Percentiles rank a stretch among this genome's conserved stretches.
These are phyloP conservation scores for Leucosporidium scottii DNA, from an alignment of 768 basidiomycete species.

Conservation along the genomic window DNA sequence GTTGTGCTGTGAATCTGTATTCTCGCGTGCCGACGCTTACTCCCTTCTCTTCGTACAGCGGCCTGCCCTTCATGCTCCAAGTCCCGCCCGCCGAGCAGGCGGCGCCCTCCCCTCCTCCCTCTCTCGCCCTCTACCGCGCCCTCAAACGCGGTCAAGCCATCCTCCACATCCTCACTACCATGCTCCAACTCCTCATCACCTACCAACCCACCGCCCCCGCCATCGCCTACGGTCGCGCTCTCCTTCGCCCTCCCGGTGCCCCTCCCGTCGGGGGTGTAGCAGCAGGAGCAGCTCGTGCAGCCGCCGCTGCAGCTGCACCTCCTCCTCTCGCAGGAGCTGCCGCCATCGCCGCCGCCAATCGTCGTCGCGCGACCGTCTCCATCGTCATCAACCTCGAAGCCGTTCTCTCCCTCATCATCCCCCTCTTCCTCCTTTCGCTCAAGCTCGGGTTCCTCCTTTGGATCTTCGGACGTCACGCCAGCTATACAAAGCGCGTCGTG, in stretches of 20 bases:
- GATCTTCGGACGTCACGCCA: constrained; percentile 36
- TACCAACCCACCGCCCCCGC: constrained; percentile 12
- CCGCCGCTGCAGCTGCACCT: not conserved
- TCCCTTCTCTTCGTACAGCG: not conserved
- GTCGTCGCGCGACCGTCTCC: constrained; percentile 13
- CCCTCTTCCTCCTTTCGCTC: constrained; percentile 32
- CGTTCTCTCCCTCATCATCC: constrained; percentile 27
- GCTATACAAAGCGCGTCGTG: constrained; percentile 15
- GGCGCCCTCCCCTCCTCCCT: not conserved
- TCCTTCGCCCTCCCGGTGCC: not conserved
- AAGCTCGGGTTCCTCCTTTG: constrained; percentile 36
- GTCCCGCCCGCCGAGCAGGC: not conserved
- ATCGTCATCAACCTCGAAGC: constrained; percentile 37
- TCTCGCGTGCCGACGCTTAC: not conserved
- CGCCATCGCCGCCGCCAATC: not conserved
- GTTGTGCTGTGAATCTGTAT: not conserved
- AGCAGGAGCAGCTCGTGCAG: not conserved
- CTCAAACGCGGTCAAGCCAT: constrained; percentile 15
- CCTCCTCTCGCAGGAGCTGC: not conserved
- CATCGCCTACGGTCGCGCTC: constrained; percentile 21
- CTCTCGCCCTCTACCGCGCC: not conserved
- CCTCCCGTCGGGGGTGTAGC: not conserved
- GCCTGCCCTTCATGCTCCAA: constrained; percentile 27
- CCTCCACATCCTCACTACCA: constrained; percentile 17
- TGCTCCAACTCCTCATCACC: constrained; percentile 30